phyloP scores from a whole-genome alignment of 306 rosid species.

The Pyrus communis region DNA sequence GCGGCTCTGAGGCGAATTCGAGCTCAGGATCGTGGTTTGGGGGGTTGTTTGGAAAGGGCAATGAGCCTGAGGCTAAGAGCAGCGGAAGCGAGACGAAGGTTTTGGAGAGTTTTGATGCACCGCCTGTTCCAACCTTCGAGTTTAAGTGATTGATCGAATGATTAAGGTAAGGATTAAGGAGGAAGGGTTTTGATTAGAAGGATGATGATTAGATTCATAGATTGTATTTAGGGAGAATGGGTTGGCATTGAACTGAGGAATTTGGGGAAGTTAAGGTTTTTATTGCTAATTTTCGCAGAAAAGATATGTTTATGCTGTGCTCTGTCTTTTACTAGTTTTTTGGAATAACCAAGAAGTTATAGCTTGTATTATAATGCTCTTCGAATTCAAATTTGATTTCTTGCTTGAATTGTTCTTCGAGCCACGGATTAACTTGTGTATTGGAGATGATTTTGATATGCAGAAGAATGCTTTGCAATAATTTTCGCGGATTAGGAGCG shows the following conservation, averaged over 20 bases:
- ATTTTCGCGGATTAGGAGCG: background rate
- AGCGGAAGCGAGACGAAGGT: constrained; percentile 78
- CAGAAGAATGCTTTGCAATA: background rate
- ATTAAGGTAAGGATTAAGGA: background rate
- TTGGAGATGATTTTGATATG: background rate
- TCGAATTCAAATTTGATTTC: background rate
- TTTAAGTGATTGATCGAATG: constrained; percentile 52
- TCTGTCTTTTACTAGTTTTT: background rate
- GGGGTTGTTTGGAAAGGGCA: constrained; percentile 39
- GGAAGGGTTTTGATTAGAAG: constrained; percentile 1
- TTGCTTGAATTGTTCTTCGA: background rate
- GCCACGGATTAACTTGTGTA: background rate
- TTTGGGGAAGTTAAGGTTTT: background rate
- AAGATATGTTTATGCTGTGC: background rate
- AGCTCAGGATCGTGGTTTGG: constrained; percentile 27
- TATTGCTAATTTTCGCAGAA: background rate
- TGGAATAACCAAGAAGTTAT: background rate
- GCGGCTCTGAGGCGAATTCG: constrained; percentile 20
- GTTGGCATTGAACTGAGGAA: constrained; percentile 1
- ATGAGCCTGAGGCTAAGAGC: constrained; percentile 23
- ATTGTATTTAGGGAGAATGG: background rate
- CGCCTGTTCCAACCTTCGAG: constrained; percentile 77
- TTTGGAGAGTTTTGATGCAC: constrained; percentile 94
- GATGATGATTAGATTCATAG: background rate
- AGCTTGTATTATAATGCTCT: background rate